phyloP scores from a whole-genome alignment of 306 rosid species.

The Acmispon strigosus region DNA sequence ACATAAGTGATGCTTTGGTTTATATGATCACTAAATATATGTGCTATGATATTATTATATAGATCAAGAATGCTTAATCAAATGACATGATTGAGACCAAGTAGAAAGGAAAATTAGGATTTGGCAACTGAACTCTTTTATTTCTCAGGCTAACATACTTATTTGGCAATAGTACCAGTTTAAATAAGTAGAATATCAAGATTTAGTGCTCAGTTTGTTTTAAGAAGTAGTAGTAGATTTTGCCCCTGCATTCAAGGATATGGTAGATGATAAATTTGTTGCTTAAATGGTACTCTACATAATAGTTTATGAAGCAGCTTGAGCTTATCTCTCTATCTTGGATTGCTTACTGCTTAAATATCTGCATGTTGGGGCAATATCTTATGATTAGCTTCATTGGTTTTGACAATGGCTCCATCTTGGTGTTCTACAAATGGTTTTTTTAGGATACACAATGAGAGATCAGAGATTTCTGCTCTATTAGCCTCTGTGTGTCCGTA shows the following conservation, averaged over 20 bases:
- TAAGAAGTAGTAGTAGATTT: neutral
- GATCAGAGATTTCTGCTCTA: neutral
- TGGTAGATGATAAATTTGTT: neutral
- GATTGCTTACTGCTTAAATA: neutral
- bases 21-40: neutral
- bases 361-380: conserved; percentile 5
- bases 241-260: neutral
- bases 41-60: conserved; percentile 15
- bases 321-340: neutral
- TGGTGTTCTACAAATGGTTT: conserved; percentile 1
- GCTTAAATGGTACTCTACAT: neutral
- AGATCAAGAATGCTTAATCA: neutral
- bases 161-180: neutral
- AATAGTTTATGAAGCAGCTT: neutral
- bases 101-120: neutral
- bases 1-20: neutral
- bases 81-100: neutral
- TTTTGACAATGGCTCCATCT: neutral
- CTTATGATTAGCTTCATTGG: neutral
- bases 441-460: no score
- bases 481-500: neutral
- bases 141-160: neutral
- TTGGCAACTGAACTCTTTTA: neutral
- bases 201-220: neutral
- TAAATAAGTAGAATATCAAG: neutral